Evolutionary conservation across 495 filamentous ascomycete species (phyloP), one percentile per base, ranked within the genome.

Genomic region (Aspergillus nanangensis): DNA sequence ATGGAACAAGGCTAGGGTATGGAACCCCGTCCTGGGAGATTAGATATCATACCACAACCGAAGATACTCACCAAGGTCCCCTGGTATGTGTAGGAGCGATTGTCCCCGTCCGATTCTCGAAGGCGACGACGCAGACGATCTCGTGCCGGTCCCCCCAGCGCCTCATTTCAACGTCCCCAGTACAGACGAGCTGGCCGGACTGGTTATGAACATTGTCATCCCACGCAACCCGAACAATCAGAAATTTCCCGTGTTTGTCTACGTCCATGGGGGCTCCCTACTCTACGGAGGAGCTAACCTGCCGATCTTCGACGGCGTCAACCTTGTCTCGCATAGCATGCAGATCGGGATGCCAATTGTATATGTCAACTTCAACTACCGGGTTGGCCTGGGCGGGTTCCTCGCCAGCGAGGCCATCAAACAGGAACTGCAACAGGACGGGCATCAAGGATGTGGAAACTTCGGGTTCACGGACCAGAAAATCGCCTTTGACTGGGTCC

Each of bases 381-480:
- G 61, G 13, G 50, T 65, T 13, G 61, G 61, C 1, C 50, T 65
- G 4, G 58, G 58, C 19, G 61, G 61, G 1, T 65, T 65, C 22
- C 54, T 65, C 1, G 61, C 56, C 19, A 51, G 53, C 17, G 9
- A 50, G 1, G 41, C 45, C 8, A 55, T 60, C 31, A 23, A 43
- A 7, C n/a, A 32, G 3, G 56, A 58, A 19, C 51, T 65, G n/a
- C n/a, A 50, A 17, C 38, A 37, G 3, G 56, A 65, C 15, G 56
- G 58, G 11, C 29, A 45, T 18, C 20, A 40, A 5, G 61, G 61
- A 0, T 56, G 54, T 33, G 61, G 61, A 11, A 66, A 66, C 40
- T 63, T 63, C 37, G 60, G 60, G 5, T 53, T 66, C 42, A 63
- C 57, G n/a, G 60, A 66, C 37, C 60, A 66, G 41, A 49, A 59